Conservation (phyloP, 164 flowering plant genomes). For the Sedum album region DNA sequence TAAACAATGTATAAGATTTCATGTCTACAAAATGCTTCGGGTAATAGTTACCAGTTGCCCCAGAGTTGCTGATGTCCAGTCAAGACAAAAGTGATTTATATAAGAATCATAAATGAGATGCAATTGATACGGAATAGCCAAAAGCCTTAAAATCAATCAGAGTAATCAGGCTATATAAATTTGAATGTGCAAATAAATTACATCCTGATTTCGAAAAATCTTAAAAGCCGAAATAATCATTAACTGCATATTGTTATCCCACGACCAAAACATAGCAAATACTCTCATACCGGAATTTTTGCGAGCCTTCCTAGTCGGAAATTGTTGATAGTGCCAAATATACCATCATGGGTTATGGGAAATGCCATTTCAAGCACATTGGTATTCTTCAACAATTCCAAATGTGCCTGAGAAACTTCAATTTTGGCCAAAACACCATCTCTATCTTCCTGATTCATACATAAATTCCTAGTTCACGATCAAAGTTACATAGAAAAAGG, state of each 20-base stretch:
- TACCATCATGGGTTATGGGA: conserved; percentile 88
- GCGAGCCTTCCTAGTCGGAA: conserved; percentile 95
- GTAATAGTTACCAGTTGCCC: no score
- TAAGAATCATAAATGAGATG: neutral
- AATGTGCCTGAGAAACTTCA: conserved; percentile 93
- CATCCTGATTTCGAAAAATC: no score
- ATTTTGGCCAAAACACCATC: conserved; percentile 84
- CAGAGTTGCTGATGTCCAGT: no score
- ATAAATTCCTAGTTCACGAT: neutral
- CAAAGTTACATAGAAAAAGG: neutral
- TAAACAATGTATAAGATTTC: neutral
- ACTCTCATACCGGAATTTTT: conserved; percentile 53
- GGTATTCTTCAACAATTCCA: conserved; percentile 81
- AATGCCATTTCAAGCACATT: conserved; percentile 93
- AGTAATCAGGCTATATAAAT: neutral
- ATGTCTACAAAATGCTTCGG: no score
- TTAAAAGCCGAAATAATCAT: no score
- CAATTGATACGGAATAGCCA: neutral
- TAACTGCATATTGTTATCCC: neutral
- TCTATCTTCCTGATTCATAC: conserved; percentile 66
- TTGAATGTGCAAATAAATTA: no score
- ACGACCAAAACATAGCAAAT: neutral
- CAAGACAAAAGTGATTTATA: no score
- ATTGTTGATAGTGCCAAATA: conserved; percentile 96
- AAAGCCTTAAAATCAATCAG: neutral